These are phyloP conservation scores for Penicillium aurantiogriseum DNA, from an alignment of 2,329 filamentous ascomycete species.

Conservation along the genomic window DNA sequence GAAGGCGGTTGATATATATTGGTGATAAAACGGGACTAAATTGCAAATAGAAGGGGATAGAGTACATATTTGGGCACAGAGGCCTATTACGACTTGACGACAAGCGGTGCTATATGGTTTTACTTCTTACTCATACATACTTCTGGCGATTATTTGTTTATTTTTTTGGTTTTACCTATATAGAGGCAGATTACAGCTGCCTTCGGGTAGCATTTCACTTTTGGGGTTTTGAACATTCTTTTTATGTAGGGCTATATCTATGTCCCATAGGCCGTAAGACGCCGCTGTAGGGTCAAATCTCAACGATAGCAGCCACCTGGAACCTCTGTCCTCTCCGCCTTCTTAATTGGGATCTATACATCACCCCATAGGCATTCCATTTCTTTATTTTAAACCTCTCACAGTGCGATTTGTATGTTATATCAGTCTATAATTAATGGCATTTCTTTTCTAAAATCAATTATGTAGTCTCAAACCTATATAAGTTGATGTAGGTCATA, in stretches of 20 bases:
- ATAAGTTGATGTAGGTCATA: not conserved
- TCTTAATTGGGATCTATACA: not conserved
- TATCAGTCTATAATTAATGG: not conserved
- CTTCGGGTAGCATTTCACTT: not conserved
- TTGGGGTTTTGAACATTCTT: not conserved
- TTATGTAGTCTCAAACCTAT: too few relatives aligned
- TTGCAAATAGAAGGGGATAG: not conserved
- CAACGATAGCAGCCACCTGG: not conserved
- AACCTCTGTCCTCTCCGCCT: not conserved
- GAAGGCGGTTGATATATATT: not conserved
- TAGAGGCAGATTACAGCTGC: not conserved
- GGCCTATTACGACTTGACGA: constrained; percentile 9
- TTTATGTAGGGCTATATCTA: not conserved
- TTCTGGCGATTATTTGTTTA: not conserved
- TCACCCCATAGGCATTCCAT: not conserved
- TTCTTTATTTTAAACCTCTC: not conserved
- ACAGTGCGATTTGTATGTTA: not conserved
- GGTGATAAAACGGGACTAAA: not conserved
- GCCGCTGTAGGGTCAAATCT: not conserved
- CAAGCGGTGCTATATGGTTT: not conserved
- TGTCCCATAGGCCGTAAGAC: not conserved
- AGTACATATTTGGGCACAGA: not conserved
- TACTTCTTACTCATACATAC: not conserved
- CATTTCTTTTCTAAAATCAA: not conserved
- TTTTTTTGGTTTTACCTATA: not conserved